These are phyloP conservation scores for Colletotrichum abscissum DNA, from an alignment of 2,329 filamentous ascomycete species.

Conservation along the genomic window DNA sequence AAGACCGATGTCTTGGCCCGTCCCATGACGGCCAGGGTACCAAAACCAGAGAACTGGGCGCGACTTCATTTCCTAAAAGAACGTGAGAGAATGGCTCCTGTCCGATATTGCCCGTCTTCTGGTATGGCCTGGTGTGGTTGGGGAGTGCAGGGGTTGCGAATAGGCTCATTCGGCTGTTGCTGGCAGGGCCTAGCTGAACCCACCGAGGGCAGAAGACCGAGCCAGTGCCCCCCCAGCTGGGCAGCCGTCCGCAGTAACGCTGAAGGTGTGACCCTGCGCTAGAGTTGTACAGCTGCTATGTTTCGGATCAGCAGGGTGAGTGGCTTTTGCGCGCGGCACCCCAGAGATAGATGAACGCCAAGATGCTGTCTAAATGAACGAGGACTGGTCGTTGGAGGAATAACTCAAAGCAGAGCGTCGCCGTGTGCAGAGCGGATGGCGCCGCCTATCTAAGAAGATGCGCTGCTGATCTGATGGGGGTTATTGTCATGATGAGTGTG, in stretches of 20 bases:
- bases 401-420: constrained; percentile 12
- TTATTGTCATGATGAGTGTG: neutral
- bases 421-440: constrained; percentile 6
- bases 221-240: constrained; percentile 10
- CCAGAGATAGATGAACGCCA: constrained; percentile 27
- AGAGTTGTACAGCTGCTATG: neutral
- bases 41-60: constrained; percentile 1
- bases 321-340: constrained; percentile 9
- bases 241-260: neutral
- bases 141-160: constrained; percentile 19
- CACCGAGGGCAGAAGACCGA: constrained; percentile 1
- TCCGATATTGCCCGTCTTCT: too few relatives aligned
- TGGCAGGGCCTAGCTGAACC: neutral
- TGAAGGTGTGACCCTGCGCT: neutral
- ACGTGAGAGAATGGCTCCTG: neutral
- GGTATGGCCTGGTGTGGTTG: neutral
- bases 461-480: constrained; percentile 13
- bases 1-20: neutral
- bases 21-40: neutral
- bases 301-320: constrained; percentile 9
- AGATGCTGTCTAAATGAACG: constrained; percentile 6
- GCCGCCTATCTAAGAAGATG: constrained; percentile 8
- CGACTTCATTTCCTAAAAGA: constrained; percentile 5
- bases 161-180: constrained; percentile 26
- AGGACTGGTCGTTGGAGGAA: constrained; percentile 27